phyloP scores from a whole-genome alignment of 2,329 filamentous ascomycete species.

The Escovopsis sp. region DNA sequence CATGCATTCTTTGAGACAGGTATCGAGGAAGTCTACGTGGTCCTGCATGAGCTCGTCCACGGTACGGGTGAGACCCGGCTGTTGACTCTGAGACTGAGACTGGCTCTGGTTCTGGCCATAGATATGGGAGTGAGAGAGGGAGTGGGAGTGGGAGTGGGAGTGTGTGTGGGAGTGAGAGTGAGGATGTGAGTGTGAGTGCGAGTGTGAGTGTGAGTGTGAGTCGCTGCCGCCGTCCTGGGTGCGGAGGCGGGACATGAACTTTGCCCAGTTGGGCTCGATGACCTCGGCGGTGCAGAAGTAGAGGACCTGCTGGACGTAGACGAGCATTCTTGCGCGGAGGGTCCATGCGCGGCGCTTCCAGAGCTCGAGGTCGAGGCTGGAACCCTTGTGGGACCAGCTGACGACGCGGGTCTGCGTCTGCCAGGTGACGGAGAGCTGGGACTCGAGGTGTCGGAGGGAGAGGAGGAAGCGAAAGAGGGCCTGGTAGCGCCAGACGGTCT shows the following conservation, averaged over 20 bases:
- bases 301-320: conserved; percentile 89
- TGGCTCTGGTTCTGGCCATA: conserved; percentile 14
- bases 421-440: conserved; percentile 76
- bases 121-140: too few species aligned
- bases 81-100: conserved; percentile 7
- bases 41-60: conserved; percentile 98
- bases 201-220: too few species aligned
- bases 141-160: too few species aligned
- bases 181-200: too few species aligned
- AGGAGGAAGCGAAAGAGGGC: conserved; percentile 88
- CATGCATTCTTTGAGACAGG: conserved; percentile 98
- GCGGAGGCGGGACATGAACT: conserved; percentile 76
- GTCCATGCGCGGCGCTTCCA: conserved; percentile 94
- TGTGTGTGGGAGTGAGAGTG: too few species aligned
- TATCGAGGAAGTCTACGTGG: conserved; percentile 94
- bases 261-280: conserved; percentile 94
- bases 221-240: conserved; percentile 36
- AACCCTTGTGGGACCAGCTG: conserved; percentile 70
- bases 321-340: conserved; percentile 80
- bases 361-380: conserved; percentile 58
- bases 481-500: conserved; percentile 94
- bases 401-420: conserved; percentile 69
- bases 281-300: conserved; percentile 97
- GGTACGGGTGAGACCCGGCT: conserved; percentile 41
- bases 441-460: conserved; percentile 78